phyloP scores from a whole-genome alignment of 495 filamentous ascomycete species.

The Acidiella bohemica region DNA sequence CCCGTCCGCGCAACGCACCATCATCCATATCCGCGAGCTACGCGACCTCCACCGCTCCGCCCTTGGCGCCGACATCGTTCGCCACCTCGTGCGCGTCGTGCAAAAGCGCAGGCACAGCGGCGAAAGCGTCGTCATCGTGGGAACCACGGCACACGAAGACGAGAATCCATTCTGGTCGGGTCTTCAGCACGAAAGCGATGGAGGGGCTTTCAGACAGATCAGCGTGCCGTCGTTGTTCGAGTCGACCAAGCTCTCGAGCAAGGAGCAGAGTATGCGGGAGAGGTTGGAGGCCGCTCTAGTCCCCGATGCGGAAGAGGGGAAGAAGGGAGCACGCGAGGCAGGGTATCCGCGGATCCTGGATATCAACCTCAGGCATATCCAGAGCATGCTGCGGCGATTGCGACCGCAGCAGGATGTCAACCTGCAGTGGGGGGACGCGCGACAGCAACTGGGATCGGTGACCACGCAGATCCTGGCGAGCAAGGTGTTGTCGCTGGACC shows the following conservation, averaged over 20 bases:
- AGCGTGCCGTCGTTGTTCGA: conserved; percentile 8
- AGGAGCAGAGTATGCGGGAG: background rate
- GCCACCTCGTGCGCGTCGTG: conserved; percentile 54
- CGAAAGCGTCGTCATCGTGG: conserved; percentile 61
- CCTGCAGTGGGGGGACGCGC: background rate
- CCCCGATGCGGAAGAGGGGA: background rate
- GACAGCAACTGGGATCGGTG: conserved; percentile 1
- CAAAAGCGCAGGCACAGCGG: conserved; percentile 54
- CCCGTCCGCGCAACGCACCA: conserved; percentile 23
- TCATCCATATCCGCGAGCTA: conserved; percentile 73
- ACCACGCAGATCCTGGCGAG: conserved; percentile 7
- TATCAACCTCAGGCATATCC: conserved; percentile 58
- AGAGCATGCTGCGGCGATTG: conserved; percentile 44
- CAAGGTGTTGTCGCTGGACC: conserved; percentile 22
- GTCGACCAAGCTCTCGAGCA: too few relatives aligned
- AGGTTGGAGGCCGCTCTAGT: background rate
- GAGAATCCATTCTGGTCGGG: background rate
- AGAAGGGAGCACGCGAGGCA: background rate
- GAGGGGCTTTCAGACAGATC: conserved; percentile 37
- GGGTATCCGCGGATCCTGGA: conserved; percentile 37
- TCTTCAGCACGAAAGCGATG: conserved; percentile 18
- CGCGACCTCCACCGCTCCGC: conserved; percentile 52
- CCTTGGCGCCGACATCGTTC: conserved; percentile 49
- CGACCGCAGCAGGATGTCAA: conserved; percentile 6
- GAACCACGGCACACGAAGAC: conserved; percentile 35